Evolutionary conservation across 139 green algal species (phyloP), one percentile per base, ranked within the genome.

Genomic region (Microglena sp.): DNA sequence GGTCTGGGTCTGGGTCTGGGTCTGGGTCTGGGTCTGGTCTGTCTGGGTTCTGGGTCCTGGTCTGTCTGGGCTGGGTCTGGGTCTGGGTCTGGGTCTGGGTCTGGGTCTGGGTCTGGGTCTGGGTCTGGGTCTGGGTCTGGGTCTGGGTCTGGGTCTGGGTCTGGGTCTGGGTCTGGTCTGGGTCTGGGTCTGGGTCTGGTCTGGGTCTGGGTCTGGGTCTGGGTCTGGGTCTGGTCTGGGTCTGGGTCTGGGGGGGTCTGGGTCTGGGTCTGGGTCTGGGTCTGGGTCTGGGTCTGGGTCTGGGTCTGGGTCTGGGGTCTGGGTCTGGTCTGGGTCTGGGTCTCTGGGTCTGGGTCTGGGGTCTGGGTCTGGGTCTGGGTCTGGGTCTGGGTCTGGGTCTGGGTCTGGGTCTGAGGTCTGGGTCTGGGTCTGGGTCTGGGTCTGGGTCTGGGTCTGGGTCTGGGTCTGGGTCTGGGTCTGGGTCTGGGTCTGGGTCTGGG

Each of bases 331-430:
- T 62, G 28, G 55, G 55, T 40, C 55, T 62, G 28, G 55, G 55
- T 40, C 55, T 40, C 55, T 62, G 28, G 55, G 55, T 40, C 55
- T 62, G 28, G 55, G 55, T 40, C 55, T 62, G 28, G 55, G 55
- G 55, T 40, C 55, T 62, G 28, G 55, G 55, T 40, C 55, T 62
- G 28, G 55, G 55, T 40, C 55, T 62, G 28, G 55, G 55, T 40
- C 55, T 62, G 28, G 55, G 55, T 40, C 55, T 62, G 28, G 55
- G 55, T 40, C 55, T 62, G 28, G 55, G 55, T 40, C 55, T 62
- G 28, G 55, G 55, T 40, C 55, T 62, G 28, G 55, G 55, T 40
- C 55, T 62, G 28, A n/a, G 55, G 55, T 40, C 55, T 62, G 28
- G 55, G 55, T 22, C 55, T 62, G 28, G 55, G 55, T 40, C 55